Evolutionary conservation across 73 alveolate species (phyloP), one percentile per base, ranked within the genome.

Genomic region (Paramecium octaurelia): DNA sequence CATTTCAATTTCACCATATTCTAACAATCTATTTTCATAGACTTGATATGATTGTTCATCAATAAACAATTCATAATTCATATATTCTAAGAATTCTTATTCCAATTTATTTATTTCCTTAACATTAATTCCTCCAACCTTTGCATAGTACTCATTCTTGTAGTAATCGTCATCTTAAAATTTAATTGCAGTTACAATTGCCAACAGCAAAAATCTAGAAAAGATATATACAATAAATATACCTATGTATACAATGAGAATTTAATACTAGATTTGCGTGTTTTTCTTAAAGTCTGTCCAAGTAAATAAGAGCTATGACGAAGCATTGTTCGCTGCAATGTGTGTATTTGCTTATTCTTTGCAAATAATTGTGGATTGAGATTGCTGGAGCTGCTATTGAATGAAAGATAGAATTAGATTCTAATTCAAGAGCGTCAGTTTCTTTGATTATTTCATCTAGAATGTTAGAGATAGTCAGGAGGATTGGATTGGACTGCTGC

Each of bases 121-220:
- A 42, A 58, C 64, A 21, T 92, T 57, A 14, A 97, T 83, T 11
- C 99, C 99, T 21, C 98, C 98, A 24, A 97, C 83, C 76, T 92
- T 95, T 16, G 98, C 97, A 92, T 96, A 96, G 88, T 46, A 96
- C 23, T 85, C 86, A 59, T 95, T 91, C 68, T 93, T 90, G 42
- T 86, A 94, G 92, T 69, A 86, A 48, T 93, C 93, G 60, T 97
- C 99, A 69, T 95, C 97, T 80, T 92, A 57, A 84, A 69, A 95
- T 93, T 97, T 97, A 35, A 95, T 94, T 23, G 98, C 95, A 16
- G 86, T 94, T 27, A 96, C 92, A 57, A 95, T 73, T n/a, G 98
- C 68, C 35, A 97, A 95, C 12, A 97, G 94, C 54, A 95, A 68
- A 35, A 96, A 92, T 92, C 98, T 96, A 93, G 70, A 31, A 95